Evolutionary conservation across 371 early-diverging fungal species (phyloP), one percentile per base, ranked within the genome.

Genomic region (Dichotomocladium elegans): DNA sequence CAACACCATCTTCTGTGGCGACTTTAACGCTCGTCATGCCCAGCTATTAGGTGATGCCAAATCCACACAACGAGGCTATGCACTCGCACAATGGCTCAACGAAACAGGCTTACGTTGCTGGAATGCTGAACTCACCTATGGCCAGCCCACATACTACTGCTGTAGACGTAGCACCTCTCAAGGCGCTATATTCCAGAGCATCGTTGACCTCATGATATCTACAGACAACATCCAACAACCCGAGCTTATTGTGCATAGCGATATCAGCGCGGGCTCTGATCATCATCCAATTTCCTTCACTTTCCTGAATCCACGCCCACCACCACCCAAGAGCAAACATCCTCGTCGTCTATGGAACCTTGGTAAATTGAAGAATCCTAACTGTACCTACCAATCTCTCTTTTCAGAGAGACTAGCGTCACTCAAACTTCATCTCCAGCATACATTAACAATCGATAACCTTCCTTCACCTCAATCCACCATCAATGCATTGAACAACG

Each of bases 201-300:
- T 53, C 30, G n/a, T 53, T 3, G 46, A 53, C 25, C 46, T 35
- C 8, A 45, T 45, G n/a, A 9, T 53, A 29, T 28, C 28, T 30
- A 46, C 46, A 4, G 3, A 1, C 8, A 11, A 9, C 4, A 4
- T 4, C 46, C 15, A 9, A 10, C 17, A 46, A 26, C 28, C 12
- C 6, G 3, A 41, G 8, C 0, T 57, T 5, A 12, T 25, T n/a
- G 29, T 46, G 14, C 3, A 9, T 7, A 37, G 30, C 8, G 50
- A 56, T 17, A 41, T 48, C 7, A 50, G 45, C 9, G 31, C 50
- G 12, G 57, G 28, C 1, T 56, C 57, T 4, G 43, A 56, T 21
- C 44, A 56, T 47, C 41, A 50, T 14, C 33, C 50, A 2, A 4
- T 56, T 1, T 34, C n/a, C n/a, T n/a, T n/a, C n/a, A n/a, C 6